Evolutionary conservation across 2,329 filamentous ascomycete species (phyloP), one percentile per base, ranked within the genome.

Genomic region (Neopestalotiopsis clavispora): DNA sequence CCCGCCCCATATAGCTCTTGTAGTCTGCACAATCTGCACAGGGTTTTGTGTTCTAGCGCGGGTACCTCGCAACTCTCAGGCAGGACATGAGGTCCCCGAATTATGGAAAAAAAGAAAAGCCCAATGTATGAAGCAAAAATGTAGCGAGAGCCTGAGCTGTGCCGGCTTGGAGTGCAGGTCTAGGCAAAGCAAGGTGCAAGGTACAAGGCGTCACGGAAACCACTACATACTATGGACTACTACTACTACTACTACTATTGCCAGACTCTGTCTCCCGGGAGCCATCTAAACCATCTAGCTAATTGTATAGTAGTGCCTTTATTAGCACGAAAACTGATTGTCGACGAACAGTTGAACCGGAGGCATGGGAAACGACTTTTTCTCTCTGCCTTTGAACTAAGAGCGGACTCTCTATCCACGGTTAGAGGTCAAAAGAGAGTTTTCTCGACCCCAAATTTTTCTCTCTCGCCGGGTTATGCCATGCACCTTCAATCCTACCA

Each of bases 351-450:
- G 34, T 28, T 38, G 34, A 38, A 38, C 34, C 34, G 34, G 34
- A 38, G 34, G 10, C 34, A 38, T 38, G 34, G 10, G 34, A 38
- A 38, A 38, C 34, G 34, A 38, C 34, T 38, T n/a, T 52, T 17
- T 52, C 2, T 7, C 7, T 9, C 4, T 23, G 5, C 17, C 23
- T 52, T n/a, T 14, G 17, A 23, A 52, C n/a, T 52, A 28, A 28
- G 23, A 28, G 23, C 23, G 23, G 23, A 28, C 23, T 28, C 23
- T 28, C 23, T 28, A 28, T 52, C 17, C n/a, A 52, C 17, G 45
- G 17, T n/a, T 52, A 13, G 30, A 61, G 32, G 59, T 61, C 59
- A 40, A 61, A 61, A 61, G 32, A 61, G 59, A 61, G 59, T 61
- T 61, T 38, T 32, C 32, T 61, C 30, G n/a, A 12, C 57, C 30